Base-by-base conservation (phyloP, 78 protist species). In the Chrysochromulina tobinii region DNA sequence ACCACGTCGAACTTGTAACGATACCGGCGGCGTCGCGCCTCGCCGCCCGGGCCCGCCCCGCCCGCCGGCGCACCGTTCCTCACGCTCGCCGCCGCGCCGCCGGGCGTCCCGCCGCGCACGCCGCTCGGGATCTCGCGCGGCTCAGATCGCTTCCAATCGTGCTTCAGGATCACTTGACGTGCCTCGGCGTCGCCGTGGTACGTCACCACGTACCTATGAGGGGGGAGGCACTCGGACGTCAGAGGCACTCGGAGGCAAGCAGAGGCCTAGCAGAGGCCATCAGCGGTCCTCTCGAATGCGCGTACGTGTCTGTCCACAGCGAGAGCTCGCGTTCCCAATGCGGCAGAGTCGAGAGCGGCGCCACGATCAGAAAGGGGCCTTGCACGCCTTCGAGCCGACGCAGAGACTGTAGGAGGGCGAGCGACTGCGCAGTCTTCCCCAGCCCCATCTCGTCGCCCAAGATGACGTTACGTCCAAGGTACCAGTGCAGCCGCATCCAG, bases 311-410 rank as follows among this genome's bases (percentile, higher is more conserved):
- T 84, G 95, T 53, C 94, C 93, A 96, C 61, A 69, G 61, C 3
- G 81, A 81, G 50, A 96, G 68, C 87, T 98, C 99, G 27, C 95
- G 89, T n/a, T 75, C 68, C 99, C 99, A 99, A 89, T 97, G 92
- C 53, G 95, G 75, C 3, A 99, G 3, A 12, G 99, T 98, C 9
- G 99, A 94, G 53, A 99, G 95, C 21, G 99, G 99, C 20, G 93
- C 99, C 5, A 98, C 90, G 51, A 99, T 81, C 53, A 99, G 96
- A 55, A 79, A 98, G 4, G 99, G 99, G 17, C 99, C 99, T 54
- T 23, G 21, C 38, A 12, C 8, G 73, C 12, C 1, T 54, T 54
- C 84, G 85, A 20, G 2, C 48, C 20, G 11, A 20, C 48, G 53
- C 18, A 66, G 27, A 3, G 83, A 1, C 88, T 1, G 9, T 12